Percentiles rank a stretch among this genome's conserved stretches.
Evolutionary conservation across 768 basidiomycete species (phyloP).

Genomic region (Mycena capillaripes): DNA sequence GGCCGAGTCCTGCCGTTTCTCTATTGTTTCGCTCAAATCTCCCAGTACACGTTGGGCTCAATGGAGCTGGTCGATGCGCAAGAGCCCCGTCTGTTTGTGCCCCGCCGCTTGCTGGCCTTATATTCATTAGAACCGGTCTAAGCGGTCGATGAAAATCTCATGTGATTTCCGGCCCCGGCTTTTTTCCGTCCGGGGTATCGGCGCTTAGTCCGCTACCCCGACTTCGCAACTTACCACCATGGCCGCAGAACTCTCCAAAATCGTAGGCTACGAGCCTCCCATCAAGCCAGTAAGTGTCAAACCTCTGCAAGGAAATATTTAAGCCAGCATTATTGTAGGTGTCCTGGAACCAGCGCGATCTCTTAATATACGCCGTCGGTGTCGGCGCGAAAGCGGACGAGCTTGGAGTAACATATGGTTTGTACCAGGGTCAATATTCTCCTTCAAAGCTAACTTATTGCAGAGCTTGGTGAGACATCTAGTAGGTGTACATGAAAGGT

Average conservation of each 20-base stretch:
- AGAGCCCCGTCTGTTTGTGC: too few relatives aligned
- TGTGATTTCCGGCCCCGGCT: too few relatives aligned
- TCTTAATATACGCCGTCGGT: constrained; percentile 83
- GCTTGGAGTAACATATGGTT: constrained; percentile 79
- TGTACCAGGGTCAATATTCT: constrained; percentile 29
- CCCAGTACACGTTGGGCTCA: too few relatives aligned
- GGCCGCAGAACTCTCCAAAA: constrained; percentile 73
- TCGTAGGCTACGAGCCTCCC: constrained; percentile 69
- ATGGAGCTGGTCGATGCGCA: too few relatives aligned
- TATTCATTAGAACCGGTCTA: too few relatives aligned
- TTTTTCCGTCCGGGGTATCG: too few relatives aligned
- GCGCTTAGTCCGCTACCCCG: too few relatives aligned
- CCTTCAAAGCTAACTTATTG: not conserved
- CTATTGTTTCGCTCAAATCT: too few relatives aligned
- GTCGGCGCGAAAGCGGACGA: constrained; percentile 88
- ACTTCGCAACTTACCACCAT: constrained; percentile 53
- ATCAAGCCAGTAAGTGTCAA: constrained; percentile 66
- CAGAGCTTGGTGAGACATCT: constrained; percentile 75
- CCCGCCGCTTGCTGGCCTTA: too few relatives aligned
- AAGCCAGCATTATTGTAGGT: constrained; percentile 62
- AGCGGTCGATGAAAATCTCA: too few relatives aligned
- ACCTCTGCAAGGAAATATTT: not conserved
- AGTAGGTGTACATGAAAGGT: too few relatives aligned
- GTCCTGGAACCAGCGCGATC: constrained; percentile 87
- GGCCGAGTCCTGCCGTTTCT: too few relatives aligned